Evolutionary conservation across 1,139 yeast genomes (phyloP).

Genomic region (Blastobotrys serpentis): DNA sequence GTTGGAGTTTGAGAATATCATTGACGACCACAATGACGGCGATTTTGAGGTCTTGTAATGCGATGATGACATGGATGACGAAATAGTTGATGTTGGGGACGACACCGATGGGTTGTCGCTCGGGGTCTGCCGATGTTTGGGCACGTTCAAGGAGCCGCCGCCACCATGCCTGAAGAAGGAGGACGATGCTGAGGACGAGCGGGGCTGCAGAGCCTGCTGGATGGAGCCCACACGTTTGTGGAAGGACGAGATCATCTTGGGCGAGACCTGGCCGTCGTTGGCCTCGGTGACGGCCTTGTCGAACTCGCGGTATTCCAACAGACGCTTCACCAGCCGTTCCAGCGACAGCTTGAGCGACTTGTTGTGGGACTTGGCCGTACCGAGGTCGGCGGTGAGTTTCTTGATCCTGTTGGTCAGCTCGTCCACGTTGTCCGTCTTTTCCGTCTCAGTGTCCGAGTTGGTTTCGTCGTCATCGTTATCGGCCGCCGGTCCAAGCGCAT

Average conservation of each 20-base stretch:
- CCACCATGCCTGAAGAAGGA: slow-evolving; percentile 15
- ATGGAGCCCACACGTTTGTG: slow-evolving; percentile 30
- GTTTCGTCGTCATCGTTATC: slow-evolving; percentile 9
- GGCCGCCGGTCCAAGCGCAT: slow-evolving; percentile 27
- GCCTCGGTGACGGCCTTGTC: slow-evolving; percentile 32
- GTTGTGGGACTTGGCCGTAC: slow-evolving; percentile 34
- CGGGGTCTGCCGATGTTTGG: slow-evolving; percentile 5
- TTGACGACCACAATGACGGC: slow-evolving; percentile 20
- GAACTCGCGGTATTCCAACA: slow-evolving; percentile 36
- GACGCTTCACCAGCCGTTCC: slow-evolving; percentile 38
- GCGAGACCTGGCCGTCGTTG: slow-evolving; percentile 8
- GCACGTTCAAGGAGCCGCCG: slow-evolving; percentile 4
- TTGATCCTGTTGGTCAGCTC: slow-evolving; percentile 18
- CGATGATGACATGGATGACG: slow-evolving; percentile 9
- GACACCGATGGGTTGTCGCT: slow-evolving; percentile 1
- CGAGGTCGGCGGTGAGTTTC: slow-evolving; percentile 31
- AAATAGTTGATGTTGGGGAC: slow-evolving; percentile 7
- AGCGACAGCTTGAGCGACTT: slow-evolving; percentile 34
- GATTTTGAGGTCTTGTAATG: slow-evolving; percentile 15
- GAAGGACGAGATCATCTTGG: slow-evolving; percentile 33
- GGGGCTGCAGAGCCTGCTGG: slow-evolving; percentile 10
- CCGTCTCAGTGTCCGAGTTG: slow-evolving; percentile 7
- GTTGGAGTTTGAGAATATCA: slow-evolving; percentile 15
- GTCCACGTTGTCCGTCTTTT: slow-evolving; percentile 9
- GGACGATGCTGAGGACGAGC: slow-evolving; percentile 10